Percentiles rank a stretch among this genome's conserved stretches.
These are phyloP conservation scores for Diaporthe humulicola DNA, from an alignment of 2,329 filamentous ascomycete species.

Conservation along the genomic window DNA sequence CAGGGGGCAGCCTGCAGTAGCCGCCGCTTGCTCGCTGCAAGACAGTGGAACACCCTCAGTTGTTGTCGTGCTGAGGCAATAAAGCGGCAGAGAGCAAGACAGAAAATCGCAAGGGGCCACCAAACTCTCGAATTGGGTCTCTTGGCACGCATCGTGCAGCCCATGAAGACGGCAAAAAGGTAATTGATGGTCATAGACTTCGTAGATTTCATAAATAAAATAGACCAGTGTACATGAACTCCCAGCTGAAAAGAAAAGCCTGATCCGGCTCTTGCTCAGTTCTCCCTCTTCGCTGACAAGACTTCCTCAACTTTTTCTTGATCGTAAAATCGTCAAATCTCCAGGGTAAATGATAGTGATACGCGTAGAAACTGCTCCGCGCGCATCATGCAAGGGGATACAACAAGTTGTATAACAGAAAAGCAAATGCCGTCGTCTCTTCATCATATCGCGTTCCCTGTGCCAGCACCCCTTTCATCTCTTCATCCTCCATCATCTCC, in stretches of 20 bases:
- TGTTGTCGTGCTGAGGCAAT: not conserved
- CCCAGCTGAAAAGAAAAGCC: not conserved
- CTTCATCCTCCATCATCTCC: not conserved
- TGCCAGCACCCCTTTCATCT: not conserved
- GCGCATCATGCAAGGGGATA: constrained; percentile 15
- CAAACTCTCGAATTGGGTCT: not conserved
- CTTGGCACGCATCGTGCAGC: not conserved
- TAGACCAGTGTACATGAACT: constrained; percentile 17
- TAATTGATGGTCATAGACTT: constrained; percentile 5
- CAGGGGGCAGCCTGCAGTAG: not conserved
- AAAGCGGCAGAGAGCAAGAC: not conserved
- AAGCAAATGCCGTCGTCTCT: constrained; percentile 3
- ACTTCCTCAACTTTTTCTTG: constrained; percentile 27
- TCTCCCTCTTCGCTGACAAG: constrained; percentile 17
- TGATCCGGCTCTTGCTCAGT: not conserved
- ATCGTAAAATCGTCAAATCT: constrained; percentile 29
- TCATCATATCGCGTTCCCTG: not conserved
- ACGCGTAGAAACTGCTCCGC: not conserved
- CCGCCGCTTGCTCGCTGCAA: too few relatives aligned
- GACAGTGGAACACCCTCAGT: not conserved
- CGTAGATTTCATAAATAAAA: constrained; percentile 12
- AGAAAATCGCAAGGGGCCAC: not conserved
- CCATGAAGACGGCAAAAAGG: not conserved
- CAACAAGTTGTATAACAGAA: not conserved
- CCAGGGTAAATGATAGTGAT: not conserved